Base-by-base conservation (phyloP, 148 eudicot species). In the Camellia granthamiana region DNA sequence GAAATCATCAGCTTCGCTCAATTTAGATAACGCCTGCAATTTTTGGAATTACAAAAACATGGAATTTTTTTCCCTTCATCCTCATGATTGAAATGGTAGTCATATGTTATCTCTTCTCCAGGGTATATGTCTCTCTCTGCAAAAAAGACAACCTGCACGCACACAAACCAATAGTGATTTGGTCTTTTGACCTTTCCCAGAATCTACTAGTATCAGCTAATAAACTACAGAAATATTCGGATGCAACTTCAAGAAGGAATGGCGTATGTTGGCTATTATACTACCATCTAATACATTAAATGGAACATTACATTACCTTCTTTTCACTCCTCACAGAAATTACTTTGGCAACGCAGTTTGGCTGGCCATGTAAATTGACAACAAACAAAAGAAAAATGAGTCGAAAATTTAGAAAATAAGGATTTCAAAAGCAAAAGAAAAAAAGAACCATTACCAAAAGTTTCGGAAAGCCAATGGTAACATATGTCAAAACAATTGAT, bases 41-140 rank as follows among this genome's bases (percentile, higher is more conserved):
- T 89, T 69, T 81, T 88, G 2, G 93, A 79, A 59, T 88, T 89
- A 83, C 97, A 92, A 69, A 79, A 84, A 81, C 96, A 92, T 12
- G 89, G 91, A 55, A 92, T 89, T 79, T 90, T 92, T 85, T 92
- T 86, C 63, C 97, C 93, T 83, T 92, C 97, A 72, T 92, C 97
- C 83, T 92, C 97, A 41, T 89, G 86, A 80, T 84, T 92, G 82
- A 92, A 92, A 85, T 92, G 92, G 85, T 92, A 92, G 81, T 92
- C 93, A 67, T 92, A 92, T 7, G 97, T 92, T 47, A 92, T 85
- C 88, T 92, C 97, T 80, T 92, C 97, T 69, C 97, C 97, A 30
- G 97, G 93, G 75, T 86, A 88, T 71, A 92, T 90, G 83, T 92
- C 97, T 79, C 93, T 88, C 82, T 90, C 86, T 30, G 97, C 97